These are phyloP conservation scores for Dipodascopsis uninucleata DNA, from an alignment of 805 yeast genomes.

Conservation along the genomic window DNA sequence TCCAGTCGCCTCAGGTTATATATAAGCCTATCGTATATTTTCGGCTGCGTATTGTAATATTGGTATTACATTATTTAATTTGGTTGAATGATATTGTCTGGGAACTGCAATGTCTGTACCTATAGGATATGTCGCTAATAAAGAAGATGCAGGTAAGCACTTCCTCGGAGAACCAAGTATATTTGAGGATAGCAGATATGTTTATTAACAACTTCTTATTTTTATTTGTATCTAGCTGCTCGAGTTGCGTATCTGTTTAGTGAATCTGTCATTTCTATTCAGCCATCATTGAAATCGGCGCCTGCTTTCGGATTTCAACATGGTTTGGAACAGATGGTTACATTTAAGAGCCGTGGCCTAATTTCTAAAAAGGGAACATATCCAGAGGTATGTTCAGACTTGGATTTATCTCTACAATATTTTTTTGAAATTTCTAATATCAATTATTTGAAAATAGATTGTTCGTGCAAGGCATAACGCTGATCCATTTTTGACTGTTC, in stretches of 20 bases:
- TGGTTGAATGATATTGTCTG: too few relatives aligned
- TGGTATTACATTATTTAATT: too few relatives aligned
- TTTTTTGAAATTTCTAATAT: not conserved
- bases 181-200: too few relatives aligned
- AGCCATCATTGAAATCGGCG: conserved; percentile 12
- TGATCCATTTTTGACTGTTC: conserved; percentile 52
- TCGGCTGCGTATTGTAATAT: too few relatives aligned
- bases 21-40: too few relatives aligned
- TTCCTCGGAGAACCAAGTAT: too few relatives aligned
- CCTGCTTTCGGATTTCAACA: conserved; percentile 17
- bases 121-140: conserved; percentile 17
- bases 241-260: conserved; percentile 26
- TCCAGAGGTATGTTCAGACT: conserved; percentile 14
- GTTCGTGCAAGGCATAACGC: conserved; percentile 42
- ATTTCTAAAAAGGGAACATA: conserved; percentile 23
- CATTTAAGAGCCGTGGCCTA: conserved; percentile 22
- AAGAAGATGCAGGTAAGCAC: conserved; percentile 27
- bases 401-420: not conserved
- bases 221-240: conserved; percentile 15
- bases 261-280: conserved; percentile 25
- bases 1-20: too few relatives aligned
- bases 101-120: conserved; percentile 26
- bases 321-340: conserved; percentile 16
- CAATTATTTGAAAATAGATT: conserved; percentile 16
- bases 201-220: not conserved